Evolutionary conservation across 2,329 filamentous ascomycete species (phyloP).

Genomic region (Lasiodiplodia hormozganensis): DNA sequence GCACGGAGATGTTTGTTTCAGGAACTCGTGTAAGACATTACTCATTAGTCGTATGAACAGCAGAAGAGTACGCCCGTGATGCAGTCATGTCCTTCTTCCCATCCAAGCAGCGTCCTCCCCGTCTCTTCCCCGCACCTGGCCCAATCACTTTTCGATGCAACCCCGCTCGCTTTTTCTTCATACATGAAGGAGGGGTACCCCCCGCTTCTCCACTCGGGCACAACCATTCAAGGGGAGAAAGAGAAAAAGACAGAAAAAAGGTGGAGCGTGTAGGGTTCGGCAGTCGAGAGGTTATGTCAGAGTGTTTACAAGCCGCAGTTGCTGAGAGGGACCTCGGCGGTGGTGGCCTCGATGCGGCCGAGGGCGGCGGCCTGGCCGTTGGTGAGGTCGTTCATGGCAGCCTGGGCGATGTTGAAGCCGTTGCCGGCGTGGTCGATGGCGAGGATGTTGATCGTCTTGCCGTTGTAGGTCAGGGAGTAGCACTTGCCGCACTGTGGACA

Average conservation of each 20-base stretch:
- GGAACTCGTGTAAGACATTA: constrained; percentile 11
- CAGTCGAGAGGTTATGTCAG: not conserved
- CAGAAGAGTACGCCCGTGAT: constrained; percentile 20
- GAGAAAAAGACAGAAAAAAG: not conserved
- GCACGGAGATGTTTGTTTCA: not conserved
- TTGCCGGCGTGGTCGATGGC: constrained; percentile 56
- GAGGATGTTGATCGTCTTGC: constrained; percentile 55
- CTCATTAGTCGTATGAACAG: constrained; percentile 16
- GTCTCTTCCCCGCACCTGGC: not conserved
- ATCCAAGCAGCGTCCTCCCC: not conserved
- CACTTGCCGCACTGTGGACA: constrained; percentile 57
- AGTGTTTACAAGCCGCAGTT: constrained; percentile 42
- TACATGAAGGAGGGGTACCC: constrained; percentile 1
- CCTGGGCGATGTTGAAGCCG: constrained; percentile 59
- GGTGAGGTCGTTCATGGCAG: constrained; percentile 52
- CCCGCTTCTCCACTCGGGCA: not conserved
- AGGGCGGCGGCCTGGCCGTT: constrained; percentile 49
- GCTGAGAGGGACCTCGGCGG: constrained; percentile 45
- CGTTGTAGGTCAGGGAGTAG: constrained; percentile 58
- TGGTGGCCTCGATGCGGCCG: constrained; percentile 53
- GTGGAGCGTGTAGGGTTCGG: not conserved
- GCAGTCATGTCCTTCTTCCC: constrained; percentile 8
- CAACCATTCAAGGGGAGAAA: not conserved
- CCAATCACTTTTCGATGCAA: constrained; percentile 15
- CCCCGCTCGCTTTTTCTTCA: constrained; percentile 14